A percentile compares a stretch with the other conserved stretches of the same genome.
Evolutionary conservation across 345 rosid genomes (phyloP).

Genomic region (Linum tenue): DNA sequence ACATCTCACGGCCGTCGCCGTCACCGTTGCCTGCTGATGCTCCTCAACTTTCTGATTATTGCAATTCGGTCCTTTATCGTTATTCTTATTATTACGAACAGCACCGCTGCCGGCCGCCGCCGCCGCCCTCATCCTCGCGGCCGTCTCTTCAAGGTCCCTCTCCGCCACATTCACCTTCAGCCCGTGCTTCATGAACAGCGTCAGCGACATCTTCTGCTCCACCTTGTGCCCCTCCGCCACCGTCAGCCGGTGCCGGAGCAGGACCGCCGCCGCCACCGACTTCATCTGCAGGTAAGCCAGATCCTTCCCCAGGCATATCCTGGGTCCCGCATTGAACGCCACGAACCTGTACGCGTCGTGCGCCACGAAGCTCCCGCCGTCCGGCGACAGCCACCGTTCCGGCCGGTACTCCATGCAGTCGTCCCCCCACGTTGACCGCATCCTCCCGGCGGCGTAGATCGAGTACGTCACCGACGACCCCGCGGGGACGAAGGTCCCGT

Average conservation of each 20-base stretch:
- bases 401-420: conserved; percentile 80
- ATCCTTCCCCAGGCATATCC: conserved; percentile 77
- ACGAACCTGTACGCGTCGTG: conserved; percentile 76
- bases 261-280: conserved; percentile 67
- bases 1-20: conserved; percentile 15
- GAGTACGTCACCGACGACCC: conserved; percentile 88
- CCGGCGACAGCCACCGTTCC: conserved; percentile 73
- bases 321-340: conserved; percentile 91
- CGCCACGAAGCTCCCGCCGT: conserved; percentile 37
- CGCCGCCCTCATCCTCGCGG: conserved; percentile 24
- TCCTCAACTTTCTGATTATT: conserved; percentile 9
- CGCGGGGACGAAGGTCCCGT: conserved; percentile 83
- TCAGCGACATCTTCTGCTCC: conserved; percentile 96
- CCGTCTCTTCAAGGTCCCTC: conserved; percentile 44
- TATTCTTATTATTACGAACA: neutral
- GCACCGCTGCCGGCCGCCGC: conserved; percentile 7
- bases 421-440: conserved; percentile 83
- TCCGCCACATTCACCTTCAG: conserved; percentile 49
- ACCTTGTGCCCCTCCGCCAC: conserved; percentile 65
- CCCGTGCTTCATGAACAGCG: conserved; percentile 84
- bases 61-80: neutral
- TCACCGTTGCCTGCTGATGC: conserved; percentile 7
- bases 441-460: conserved; percentile 81
- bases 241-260: conserved; percentile 60
- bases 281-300: conserved; percentile 90